Evolutionary conservation across 306 rosid genomes (phyloP), one percentile per base, ranked within the genome.

Genomic region (Albizia julibrissin): DNA sequence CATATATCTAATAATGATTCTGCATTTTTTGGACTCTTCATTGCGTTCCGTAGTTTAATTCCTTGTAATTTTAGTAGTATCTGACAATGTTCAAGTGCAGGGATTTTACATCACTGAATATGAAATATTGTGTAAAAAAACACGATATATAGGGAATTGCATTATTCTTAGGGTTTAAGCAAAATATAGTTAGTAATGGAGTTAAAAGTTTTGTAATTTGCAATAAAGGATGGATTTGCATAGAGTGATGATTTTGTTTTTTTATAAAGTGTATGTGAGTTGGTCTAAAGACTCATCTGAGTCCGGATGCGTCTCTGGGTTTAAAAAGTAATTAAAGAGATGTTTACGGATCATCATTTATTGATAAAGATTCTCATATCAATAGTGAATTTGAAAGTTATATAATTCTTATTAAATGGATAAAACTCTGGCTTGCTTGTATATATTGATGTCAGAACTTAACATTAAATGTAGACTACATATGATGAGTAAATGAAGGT

Each of bases 381-480:
- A 8, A 0, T 10, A 2, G 13, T 0, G 3, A 14, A 43, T 37
- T 10, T 43, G 13, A 10, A 6, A 5, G 43, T 39, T 5, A 8
- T 29, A 3, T 3, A 39, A 39, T 39, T 8, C 8, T 39, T 39
- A 1, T 8, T 8, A 1, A 1, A 1, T 39, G 43, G 8, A 43
- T 43, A 10, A 9, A 43, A 0, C 46, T 37, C 1, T 6, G 3
- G 12, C 12, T 42, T 42, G 12, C 46, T 8, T 42, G 46, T 84
- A 76, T 19, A 66, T 21, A 50, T 56, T 81, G 89, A 81, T 74
- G 64, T 59, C 62, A 46, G 13, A 4, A 46, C 4, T 13, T 12
- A 86, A 74, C 86, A 80, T 83, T 70, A 77, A 86, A 89, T 86
- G 90, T 80, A 90, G 77, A 74, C 1, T 19, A n/a, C n/a, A n/a